A percentile compares a stretch with the other conserved stretches of the same genome.
phyloP scores from a whole-genome alignment of 2,329 filamentous ascomycete genomes.

The Colletotrichum echinochloae region DNA sequence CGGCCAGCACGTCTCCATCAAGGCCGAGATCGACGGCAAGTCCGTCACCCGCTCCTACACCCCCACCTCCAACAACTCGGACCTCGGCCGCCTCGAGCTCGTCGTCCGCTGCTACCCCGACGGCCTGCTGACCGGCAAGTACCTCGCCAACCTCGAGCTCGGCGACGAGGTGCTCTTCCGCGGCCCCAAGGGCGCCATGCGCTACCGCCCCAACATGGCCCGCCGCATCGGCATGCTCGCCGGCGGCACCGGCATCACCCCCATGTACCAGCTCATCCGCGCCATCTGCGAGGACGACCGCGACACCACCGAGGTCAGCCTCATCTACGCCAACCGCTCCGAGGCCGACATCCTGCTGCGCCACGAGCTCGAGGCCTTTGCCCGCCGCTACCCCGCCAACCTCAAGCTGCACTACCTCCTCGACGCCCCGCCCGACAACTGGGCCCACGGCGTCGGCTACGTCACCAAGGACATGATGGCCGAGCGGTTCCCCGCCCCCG shows the following conservation, averaged over 20 bases:
- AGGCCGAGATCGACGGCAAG: constrained; percentile 59
- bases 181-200: constrained; percentile 69
- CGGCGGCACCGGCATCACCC: constrained; percentile 54
- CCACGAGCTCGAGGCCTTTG: constrained; percentile 66
- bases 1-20: constrained; percentile 68
- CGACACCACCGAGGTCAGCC: constrained; percentile 66
- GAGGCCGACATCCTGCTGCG: constrained; percentile 71
- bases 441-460: constrained; percentile 62
- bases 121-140: constrained; percentile 62
- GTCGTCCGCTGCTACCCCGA: constrained; percentile 64
- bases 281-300: constrained; percentile 67
- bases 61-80: constrained; percentile 62
- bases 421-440: constrained; percentile 58
- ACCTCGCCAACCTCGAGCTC: constrained; percentile 59
- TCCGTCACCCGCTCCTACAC: constrained; percentile 66
- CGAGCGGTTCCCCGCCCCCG: constrained; percentile 60
- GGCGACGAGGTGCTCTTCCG: constrained; percentile 65
- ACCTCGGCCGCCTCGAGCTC: constrained; percentile 62
- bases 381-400: constrained; percentile 62
- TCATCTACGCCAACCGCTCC: constrained; percentile 70
- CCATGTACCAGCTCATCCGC: constrained; percentile 67
- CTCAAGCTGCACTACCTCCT: constrained; percentile 69
- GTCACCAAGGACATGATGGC: constrained; percentile 64
- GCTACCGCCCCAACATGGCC: constrained; percentile 57
- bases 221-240: constrained; percentile 67